A percentile compares a stretch with the other conserved stretches of the same genome.
Evolutionary conservation across 2,329 filamentous ascomycete species (phyloP).

Genomic region (Graphilbum fragrans): DNA sequence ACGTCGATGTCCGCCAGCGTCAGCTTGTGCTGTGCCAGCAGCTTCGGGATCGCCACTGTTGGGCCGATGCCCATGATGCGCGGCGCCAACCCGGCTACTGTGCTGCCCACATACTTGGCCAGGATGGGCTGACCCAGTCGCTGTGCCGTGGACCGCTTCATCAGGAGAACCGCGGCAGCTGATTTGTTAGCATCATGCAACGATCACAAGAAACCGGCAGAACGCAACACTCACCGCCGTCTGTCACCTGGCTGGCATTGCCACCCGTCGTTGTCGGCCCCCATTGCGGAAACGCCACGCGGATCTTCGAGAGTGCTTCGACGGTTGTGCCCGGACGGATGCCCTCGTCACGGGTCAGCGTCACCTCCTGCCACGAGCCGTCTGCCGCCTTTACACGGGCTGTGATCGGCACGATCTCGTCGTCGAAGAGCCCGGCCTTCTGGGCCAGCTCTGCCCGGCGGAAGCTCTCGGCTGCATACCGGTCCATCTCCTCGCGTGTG

Average conservation of each 20-base stretch:
- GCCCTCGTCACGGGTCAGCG: constrained; percentile 77
- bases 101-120: constrained; percentile 88
- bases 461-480: constrained; percentile 79
- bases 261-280: constrained; percentile 80
- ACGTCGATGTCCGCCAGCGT: constrained; percentile 75
- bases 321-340: constrained; percentile 82
- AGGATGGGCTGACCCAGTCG: constrained; percentile 83
- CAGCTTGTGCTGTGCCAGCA: constrained; percentile 69
- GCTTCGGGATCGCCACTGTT: constrained; percentile 64
- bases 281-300: constrained; percentile 81
- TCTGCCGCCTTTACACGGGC: constrained; percentile 76
- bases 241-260: constrained; percentile 90
- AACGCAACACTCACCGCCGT: constrained; percentile 64
- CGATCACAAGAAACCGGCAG: too few relatives aligned
- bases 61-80: constrained; percentile 95
- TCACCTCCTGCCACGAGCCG: constrained; percentile 66
- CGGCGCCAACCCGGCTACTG: constrained; percentile 78
- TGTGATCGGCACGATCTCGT: constrained; percentile 85
- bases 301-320: constrained; percentile 72
- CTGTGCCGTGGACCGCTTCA: constrained; percentile 85
- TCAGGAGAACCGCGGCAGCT: constrained; percentile 79
- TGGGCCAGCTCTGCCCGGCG: constrained; percentile 79
- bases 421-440: constrained; percentile 80
- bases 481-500: constrained; percentile 67
- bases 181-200: not conserved